Evolutionary conservation across 371 early-diverging fungal genomes (phyloP).

Genomic region (Basidiobolus meristosporus): DNA sequence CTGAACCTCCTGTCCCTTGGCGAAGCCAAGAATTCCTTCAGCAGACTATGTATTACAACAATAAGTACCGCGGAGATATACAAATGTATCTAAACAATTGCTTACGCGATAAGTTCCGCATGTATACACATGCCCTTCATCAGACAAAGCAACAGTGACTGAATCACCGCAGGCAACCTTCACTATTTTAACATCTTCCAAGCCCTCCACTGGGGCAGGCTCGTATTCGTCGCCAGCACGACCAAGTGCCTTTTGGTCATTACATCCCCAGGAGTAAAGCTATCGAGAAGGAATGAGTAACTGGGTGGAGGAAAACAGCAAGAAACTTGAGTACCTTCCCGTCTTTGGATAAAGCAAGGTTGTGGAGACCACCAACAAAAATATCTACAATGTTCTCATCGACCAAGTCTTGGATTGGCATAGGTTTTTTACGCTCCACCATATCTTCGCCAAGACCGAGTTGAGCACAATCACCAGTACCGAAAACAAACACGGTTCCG

Average conservation of each 20-base stretch:
- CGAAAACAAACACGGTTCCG: conserved; percentile 79
- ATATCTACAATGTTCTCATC: conserved; percentile 43
- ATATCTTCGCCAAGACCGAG: conserved; percentile 81
- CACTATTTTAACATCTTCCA: conserved; percentile 54
- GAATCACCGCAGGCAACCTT: conserved; percentile 90
- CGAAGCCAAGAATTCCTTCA: conserved; percentile 54
- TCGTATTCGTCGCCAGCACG: conserved; percentile 60
- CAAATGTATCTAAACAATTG: no score
- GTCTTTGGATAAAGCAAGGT: conserved; percentile 53
- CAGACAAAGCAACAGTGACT: conserved; percentile 72
- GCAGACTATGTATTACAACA: conserved; percentile 6
- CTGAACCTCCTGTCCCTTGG: conserved; percentile 40
- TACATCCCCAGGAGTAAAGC: conserved; percentile 93
- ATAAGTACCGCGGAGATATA: no score
- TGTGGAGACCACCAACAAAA: conserved; percentile 79
- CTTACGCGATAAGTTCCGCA: conserved; percentile 91
- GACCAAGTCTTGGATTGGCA: conserved; percentile 37
- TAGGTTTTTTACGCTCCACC: conserved; percentile 50
- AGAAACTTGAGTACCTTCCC: no score
- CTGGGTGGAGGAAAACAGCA: not conserved
- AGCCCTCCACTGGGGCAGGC: conserved; percentile 22
- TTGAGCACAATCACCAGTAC: conserved; percentile 92
- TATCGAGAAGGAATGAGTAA: no score
- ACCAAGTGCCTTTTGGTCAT: conserved; percentile 96
- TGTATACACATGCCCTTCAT: conserved; percentile 67